Evolutionary conservation across 495 filamentous ascomycete species (phyloP), one percentile per base, ranked within the genome.

Genomic region (Cryomyces antarcticus): DNA sequence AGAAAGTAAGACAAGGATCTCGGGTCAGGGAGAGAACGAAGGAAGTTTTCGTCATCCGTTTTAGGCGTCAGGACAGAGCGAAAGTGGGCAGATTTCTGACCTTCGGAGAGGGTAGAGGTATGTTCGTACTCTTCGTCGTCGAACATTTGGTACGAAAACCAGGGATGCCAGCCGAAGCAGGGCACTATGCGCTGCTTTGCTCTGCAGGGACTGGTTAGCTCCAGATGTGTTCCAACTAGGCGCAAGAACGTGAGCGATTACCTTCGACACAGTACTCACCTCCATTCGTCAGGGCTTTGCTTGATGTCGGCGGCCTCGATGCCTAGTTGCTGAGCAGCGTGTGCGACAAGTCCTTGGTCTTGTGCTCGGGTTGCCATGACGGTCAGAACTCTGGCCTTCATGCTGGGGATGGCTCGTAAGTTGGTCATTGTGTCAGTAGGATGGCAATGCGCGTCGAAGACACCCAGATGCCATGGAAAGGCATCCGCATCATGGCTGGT

Each of bases 111-210:
- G 38, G 52, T 50, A 39, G 68, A 59, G 42, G 60, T 64, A n/a
- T 61, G 61, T 24, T 55, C 48, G n/a, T 53, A 48, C 30, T 52
- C 53, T 7, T 53, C 49, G 49, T 84, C 78, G 52, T 86, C 75
- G 49, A 74, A 73, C 43, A 93, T 71, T 48, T 92, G 80, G 55
- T 97, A 69, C 1, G 88, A 89, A 60, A 96, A 97, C 89, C 89
- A 97, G 1, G 92, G 92, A 58, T 97, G 89, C 85, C 88, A 94
- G n/a, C 89, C 89, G 62, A 94, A 97, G 29, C 76, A 77, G 0
- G 89, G 88, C 1, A 95, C 47, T 9, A 94, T 53, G 40, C 53
- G 48, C 57, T 50, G 49, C 41, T 54, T 36, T 49, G 42, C 34
- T 27, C 36, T 42, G 47, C 41, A 48, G 3, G 41, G 1, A n/a